Conservation (phyloP, 164 flowering plant species). For the Liquidambar formosana region DNA sequence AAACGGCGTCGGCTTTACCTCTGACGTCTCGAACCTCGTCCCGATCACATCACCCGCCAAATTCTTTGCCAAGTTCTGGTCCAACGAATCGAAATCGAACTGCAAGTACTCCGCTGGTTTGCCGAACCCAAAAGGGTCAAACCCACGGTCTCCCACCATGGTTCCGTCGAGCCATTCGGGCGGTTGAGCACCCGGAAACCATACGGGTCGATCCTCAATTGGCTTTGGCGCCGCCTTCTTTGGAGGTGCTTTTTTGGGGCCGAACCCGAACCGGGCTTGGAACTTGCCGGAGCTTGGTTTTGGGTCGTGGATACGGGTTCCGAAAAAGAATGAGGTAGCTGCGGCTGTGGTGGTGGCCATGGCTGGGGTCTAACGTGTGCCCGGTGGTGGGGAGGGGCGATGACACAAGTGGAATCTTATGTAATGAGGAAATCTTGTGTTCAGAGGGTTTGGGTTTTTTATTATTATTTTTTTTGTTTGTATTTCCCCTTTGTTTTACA, state of each 20-base stretch:
- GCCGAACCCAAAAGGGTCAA: constrained; percentile 95
- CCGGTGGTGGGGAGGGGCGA: constrained; percentile 5
- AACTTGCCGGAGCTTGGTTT: constrained; percentile 38
- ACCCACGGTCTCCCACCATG: constrained; percentile 89
- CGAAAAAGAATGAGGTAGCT: constrained; percentile 68
- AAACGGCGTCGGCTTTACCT: constrained; percentile 80
- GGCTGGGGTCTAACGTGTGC: constrained; percentile 16
- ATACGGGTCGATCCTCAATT: constrained; percentile 64
- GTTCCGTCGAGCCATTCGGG: constrained; percentile 90
- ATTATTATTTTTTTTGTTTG: no score
- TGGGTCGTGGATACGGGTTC: constrained; percentile 61
- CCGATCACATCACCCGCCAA: constrained; percentile 80
- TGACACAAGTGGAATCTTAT: neutral
- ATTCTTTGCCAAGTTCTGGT: constrained; percentile 94
- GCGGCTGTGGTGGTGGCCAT: constrained; percentile 61
- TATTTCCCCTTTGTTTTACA: no score
- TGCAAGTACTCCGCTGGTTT: constrained; percentile 97
- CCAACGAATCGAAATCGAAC: constrained; percentile 79
- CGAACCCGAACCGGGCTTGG: constrained; percentile 67
- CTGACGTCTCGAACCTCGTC: constrained; percentile 64
- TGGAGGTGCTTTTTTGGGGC: constrained; percentile 31
- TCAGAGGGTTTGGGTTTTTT: no score
- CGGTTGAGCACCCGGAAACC: constrained; percentile 93
- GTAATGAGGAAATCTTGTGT: constrained; percentile 16
- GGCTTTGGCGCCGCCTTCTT: constrained; percentile 36